Conservation (phyloP, 2,329 filamentous ascomycete species). For the Fonsecaea erecta region DNA sequence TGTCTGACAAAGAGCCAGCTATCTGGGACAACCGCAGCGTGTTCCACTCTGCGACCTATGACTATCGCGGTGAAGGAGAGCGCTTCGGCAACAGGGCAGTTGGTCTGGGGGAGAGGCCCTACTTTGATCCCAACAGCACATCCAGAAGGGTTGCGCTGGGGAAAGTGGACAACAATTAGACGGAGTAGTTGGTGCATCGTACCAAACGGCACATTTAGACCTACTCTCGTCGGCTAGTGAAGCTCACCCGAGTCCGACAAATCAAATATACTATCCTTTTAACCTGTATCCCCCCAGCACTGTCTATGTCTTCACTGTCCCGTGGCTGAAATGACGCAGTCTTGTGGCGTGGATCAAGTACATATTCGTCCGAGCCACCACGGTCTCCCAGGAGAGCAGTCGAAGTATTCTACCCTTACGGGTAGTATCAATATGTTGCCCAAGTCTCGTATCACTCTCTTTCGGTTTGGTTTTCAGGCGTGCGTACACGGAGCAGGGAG, state of each 20-base stretch:
- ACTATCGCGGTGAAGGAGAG: slow-evolving; percentile 41
- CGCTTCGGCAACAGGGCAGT: slow-evolving; percentile 42
- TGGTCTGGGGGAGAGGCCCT: slow-evolving; percentile 44
- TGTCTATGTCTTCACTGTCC: no score
- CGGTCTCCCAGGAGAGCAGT: no score
- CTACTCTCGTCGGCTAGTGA: not conserved
- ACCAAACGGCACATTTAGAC: not conserved
- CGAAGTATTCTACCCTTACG: no score
- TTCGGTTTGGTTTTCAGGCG: no score
- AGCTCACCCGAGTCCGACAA: not conserved
- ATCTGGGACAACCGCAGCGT: slow-evolving; percentile 46
- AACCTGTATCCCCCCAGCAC: no score
- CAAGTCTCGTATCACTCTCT: no score
- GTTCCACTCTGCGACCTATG: slow-evolving; percentile 42
- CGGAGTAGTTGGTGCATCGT: not conserved
- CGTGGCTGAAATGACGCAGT: no score
- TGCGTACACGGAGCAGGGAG: no score
- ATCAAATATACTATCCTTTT: not conserved
- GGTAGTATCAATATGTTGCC: no score
- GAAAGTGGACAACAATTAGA: not conserved
- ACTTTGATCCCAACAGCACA: slow-evolving; percentile 43
- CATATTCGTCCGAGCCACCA: no score
- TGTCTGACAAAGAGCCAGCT: slow-evolving; percentile 26
- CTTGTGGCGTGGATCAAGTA: no score
- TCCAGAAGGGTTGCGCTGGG: slow-evolving; percentile 17